Conservation (phyloP, 2,329 filamentous ascomycete species). For the Dryadomyces quercus-mongolicae region DNA sequence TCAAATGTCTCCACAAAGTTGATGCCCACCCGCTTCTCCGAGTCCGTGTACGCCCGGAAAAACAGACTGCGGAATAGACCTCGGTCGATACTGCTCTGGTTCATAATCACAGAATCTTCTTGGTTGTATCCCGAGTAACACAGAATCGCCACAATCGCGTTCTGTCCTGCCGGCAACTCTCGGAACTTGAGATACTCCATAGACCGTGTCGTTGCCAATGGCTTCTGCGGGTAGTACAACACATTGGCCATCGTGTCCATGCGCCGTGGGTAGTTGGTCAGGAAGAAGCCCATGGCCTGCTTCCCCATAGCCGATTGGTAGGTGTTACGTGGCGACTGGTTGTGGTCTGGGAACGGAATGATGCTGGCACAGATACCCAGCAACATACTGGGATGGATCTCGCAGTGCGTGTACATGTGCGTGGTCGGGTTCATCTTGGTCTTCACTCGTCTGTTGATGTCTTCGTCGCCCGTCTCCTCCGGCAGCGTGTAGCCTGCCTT, state of each 20-base stretch:
- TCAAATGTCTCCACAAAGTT: constrained; percentile 90
- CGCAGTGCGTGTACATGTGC: constrained; percentile 93
- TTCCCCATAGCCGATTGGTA: constrained; percentile 99
- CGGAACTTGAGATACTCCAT: constrained; percentile 99
- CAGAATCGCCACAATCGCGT: constrained; percentile 94
- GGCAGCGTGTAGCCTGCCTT: constrained; percentile 27
- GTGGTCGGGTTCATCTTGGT: constrained; percentile 77
- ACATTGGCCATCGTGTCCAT: constrained; percentile 99
- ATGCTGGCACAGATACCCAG: constrained; percentile 97
- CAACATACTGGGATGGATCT: constrained; percentile 99
- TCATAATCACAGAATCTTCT: constrained; percentile 99
- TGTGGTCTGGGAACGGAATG: constrained; percentile 98
- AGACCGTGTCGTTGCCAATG: constrained; percentile 84
- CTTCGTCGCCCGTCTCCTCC: constrained; percentile 50
- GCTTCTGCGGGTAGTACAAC: constrained; percentile 97
- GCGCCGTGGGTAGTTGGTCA: constrained; percentile 91
- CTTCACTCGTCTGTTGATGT: constrained; percentile 78
- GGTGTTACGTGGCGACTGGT: constrained; percentile 95
- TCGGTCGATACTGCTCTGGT: constrained; percentile 96
- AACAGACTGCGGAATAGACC: constrained; percentile 95
- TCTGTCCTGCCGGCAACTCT: constrained; percentile 91
- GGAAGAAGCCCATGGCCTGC: constrained; percentile 98
- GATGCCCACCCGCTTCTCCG: constrained; percentile 91
- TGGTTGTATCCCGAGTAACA: constrained; percentile 99
- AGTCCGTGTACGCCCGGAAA: constrained; percentile 94